Evolutionary conservation across 345 rosid genomes (phyloP).

Genomic region (Raphanus sativus): DNA sequence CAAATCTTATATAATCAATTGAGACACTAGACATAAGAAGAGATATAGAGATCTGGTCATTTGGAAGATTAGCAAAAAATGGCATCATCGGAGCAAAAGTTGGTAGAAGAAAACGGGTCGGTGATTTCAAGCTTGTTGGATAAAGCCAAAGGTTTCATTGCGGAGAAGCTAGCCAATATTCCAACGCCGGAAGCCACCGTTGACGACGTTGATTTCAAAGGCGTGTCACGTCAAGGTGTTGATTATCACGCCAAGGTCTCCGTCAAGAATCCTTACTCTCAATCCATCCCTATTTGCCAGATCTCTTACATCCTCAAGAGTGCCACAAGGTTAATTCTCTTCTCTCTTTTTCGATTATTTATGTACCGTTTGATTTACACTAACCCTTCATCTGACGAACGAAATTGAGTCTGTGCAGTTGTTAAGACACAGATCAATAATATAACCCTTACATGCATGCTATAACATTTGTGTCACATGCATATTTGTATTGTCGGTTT

Average conservation of each 20-base stretch:
- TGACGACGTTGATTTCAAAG: conserved; percentile 58
- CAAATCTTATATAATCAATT: background rate
- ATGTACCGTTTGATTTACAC: background rate
- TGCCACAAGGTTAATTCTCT: conserved; percentile 49
- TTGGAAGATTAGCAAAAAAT: conserved; percentile 8
- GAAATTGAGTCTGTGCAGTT: background rate
- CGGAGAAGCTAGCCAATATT: conserved; percentile 61
- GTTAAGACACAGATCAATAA: background rate
- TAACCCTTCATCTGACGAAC: background rate
- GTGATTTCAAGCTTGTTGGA: conserved; percentile 43
- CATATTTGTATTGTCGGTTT: background rate
- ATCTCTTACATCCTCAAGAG: conserved; percentile 76
- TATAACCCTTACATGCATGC: background rate
- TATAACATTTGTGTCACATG: background rate
- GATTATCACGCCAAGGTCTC: conserved; percentile 71
- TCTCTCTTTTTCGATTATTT: background rate
- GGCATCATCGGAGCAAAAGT: conserved; percentile 35
- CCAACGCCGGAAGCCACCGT: conserved; percentile 77
- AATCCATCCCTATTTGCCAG: conserved; percentile 78
- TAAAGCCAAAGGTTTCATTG: conserved; percentile 73
- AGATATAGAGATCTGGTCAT: conserved; percentile 18
- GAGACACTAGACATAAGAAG: background rate
- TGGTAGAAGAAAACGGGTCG: conserved; percentile 32
- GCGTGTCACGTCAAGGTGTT: conserved; percentile 53
- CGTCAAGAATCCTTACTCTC: conserved; percentile 68